Percentiles rank a stretch among this genome's conserved stretches.
These are phyloP conservation scores for Rhododendron mucronatum DNA, from an alignment of 148 eudicot species.

Conservation along the genomic window DNA sequence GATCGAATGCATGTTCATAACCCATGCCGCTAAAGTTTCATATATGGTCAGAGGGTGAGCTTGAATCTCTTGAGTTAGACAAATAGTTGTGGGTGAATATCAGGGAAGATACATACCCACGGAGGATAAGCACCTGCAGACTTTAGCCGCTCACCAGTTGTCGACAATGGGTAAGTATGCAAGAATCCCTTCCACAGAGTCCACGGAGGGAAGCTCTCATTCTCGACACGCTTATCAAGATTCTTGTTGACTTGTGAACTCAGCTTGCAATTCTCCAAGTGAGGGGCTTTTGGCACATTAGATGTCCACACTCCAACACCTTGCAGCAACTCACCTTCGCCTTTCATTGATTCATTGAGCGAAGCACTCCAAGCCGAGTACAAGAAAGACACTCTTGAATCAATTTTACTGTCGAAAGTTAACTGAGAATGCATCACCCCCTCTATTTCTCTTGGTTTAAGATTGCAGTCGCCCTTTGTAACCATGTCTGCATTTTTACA, in stretches of 20 bases:
- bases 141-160: constrained; percentile 36
- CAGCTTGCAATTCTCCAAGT: constrained; percentile 67
- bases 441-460: constrained; percentile 21
- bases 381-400: constrained; percentile 38
- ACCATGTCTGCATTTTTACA: constrained; percentile 21
- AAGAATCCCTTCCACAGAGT: constrained; percentile 80
- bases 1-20: neutral
- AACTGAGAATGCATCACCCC: constrained; percentile 17
- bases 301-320: constrained; percentile 8
- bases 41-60: too few species aligned
- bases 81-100: too few species aligned
- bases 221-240: constrained; percentile 51
- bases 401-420: constrained; percentile 6
- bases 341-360: constrained; percentile 25
- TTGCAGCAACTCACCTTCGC: constrained; percentile 14
- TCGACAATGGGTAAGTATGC: constrained; percentile 30
- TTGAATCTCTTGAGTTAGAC: too few species aligned
- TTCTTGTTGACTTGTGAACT: constrained; percentile 37
- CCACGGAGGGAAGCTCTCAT: constrained; percentile 74
- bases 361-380: constrained; percentile 59
- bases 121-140: constrained; percentile 91
- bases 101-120: constrained; percentile 35
- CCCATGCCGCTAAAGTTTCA: neutral
- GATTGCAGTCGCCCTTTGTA: constrained; percentile 26
- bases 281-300: constrained; percentile 71